phyloP scores from a whole-genome alignment of 176 grass and related monocot genomes.

The Triticum aestivum region DNA sequence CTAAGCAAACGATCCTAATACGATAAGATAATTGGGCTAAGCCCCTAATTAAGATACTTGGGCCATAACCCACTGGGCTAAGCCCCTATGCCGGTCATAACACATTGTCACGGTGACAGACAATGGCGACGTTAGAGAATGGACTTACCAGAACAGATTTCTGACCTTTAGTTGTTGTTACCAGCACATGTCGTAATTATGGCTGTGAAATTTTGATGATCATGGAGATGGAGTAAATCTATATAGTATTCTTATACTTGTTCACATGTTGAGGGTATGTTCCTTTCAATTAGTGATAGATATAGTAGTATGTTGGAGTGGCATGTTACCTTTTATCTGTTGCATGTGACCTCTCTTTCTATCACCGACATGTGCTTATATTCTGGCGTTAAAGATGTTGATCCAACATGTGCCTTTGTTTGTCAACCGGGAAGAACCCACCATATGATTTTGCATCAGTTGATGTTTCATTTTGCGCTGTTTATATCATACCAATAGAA shows the following conservation, averaged over 20 bases:
- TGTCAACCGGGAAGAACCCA: not conserved
- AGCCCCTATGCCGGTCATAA: too few relatives aligned
- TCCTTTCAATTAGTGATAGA: not conserved
- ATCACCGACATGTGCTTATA: not conserved
- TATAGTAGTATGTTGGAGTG: not conserved
- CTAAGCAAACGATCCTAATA: too few relatives aligned
- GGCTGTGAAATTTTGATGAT: not conserved
- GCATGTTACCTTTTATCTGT: not conserved
- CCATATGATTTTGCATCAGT: not conserved
- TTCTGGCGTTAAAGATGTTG: not conserved
- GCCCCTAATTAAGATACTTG: too few relatives aligned
- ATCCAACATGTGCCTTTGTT: not conserved
- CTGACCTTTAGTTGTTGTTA: not conserved
- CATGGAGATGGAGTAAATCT: not conserved
- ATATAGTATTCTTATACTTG: not conserved
- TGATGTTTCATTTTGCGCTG: not conserved
- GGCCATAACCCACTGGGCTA: too few relatives aligned
- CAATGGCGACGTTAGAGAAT: not conserved
- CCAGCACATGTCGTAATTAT: not conserved
- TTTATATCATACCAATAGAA: not conserved
- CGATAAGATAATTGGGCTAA: too few relatives aligned
- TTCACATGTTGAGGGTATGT: not conserved
- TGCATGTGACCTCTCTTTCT: conserved; percentile 4
- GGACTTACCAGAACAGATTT: not conserved
- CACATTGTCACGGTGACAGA: not conserved